phyloP scores from a whole-genome alignment of 192 early-diverging fungal genomes.

The Gigaspora rosea region DNA sequence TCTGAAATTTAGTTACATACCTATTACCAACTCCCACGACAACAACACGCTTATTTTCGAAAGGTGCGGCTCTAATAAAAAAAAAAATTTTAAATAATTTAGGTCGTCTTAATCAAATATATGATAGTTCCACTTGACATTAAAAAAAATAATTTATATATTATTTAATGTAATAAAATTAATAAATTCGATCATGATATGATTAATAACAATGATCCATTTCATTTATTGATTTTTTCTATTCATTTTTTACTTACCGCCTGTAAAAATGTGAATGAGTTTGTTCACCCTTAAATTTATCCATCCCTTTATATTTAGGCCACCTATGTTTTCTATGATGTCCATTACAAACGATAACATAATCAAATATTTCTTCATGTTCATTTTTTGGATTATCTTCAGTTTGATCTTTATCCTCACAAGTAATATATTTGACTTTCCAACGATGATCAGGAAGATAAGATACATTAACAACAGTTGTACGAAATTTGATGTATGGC shows the following conservation, averaged over 20 bases:
- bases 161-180: too few species aligned
- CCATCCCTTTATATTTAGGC: conserved; percentile 56
- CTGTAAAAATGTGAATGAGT: conserved; percentile 62
- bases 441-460: conserved; percentile 39
- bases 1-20: too few species aligned
- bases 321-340: conserved; percentile 58
- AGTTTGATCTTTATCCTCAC: too few species aligned
- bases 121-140: too few species aligned
- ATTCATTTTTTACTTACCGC: conserved; percentile 36
- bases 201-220: too few species aligned
- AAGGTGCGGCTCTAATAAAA: conserved; percentile 45
- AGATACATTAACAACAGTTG: conserved; percentile 50
- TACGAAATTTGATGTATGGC: conserved; percentile 54
- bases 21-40: conserved; percentile 56
- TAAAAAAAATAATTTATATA: too few species aligned
- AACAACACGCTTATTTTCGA: conserved; percentile 53
- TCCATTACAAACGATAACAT: conserved; percentile 62
- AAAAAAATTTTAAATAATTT: background rate
- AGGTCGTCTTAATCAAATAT: background rate
- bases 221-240: too few species aligned
- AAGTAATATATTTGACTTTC: conserved; percentile 3
- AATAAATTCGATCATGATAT: too few species aligned
- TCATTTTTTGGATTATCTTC: background rate
- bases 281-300: conserved; percentile 49
- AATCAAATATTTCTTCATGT: conserved; percentile 58